Conservation (phyloP, 495 filamentous ascomycete genomes). For the Hypoxylon crocopeplum region DNA sequence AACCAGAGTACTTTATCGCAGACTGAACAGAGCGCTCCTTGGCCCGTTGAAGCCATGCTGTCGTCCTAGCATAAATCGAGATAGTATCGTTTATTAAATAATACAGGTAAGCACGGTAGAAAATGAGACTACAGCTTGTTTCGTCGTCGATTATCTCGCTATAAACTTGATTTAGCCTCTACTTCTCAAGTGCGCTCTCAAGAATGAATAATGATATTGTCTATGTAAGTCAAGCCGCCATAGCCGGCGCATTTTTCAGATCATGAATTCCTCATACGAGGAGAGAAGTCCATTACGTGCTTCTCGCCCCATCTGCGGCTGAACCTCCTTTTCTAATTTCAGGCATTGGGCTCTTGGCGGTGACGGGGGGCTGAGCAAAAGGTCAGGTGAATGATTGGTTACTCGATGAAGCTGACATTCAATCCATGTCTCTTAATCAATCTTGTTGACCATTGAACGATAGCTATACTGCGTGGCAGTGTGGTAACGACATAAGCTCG, state of each 20-base stretch:
- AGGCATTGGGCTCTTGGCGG: slow-evolving; percentile 13
- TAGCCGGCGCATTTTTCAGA: neutral
- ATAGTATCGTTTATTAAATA: too few species aligned
- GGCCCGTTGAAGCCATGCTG: neutral
- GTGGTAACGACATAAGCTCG: too few species aligned
- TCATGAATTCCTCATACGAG: neutral
- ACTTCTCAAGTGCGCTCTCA: neutral
- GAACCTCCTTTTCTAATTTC: slow-evolving; percentile 1
- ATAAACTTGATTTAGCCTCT: neutral
- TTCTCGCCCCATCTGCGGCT: slow-evolving; percentile 14
- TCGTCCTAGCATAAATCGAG: neutral
- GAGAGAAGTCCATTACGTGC: neutral
- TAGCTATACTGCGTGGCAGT: too few species aligned
- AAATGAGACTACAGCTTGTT: too few species aligned
- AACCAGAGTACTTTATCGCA: slow-evolving; percentile 14
- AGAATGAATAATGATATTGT: neutral
- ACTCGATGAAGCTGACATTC: slow-evolving; percentile 11
- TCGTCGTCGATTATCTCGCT: neutral
- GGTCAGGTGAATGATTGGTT: slow-evolving; percentile 3
- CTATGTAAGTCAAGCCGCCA: neutral
- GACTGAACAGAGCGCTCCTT: neutral
- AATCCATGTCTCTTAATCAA: neutral
- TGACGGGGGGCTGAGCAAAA: neutral
- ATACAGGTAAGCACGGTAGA: too few species aligned
- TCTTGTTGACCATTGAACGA: neutral